Conservation (phyloP, 176 grass and related monocot genomes). For the Oryza nivara region DNA sequence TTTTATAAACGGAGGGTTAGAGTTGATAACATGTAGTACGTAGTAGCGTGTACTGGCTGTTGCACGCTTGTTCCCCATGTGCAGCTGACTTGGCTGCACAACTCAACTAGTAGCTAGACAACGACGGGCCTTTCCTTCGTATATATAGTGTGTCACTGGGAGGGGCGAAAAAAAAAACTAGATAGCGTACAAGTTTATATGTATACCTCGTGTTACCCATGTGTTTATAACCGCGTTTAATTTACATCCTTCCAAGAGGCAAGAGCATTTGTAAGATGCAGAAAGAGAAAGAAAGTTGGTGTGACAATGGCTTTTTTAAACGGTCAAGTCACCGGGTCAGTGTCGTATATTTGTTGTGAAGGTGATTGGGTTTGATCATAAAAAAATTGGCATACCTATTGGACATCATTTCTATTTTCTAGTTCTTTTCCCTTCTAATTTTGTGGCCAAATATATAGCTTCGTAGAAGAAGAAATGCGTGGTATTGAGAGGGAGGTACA, state of each 20-base stretch:
- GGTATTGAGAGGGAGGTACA: too few species aligned
- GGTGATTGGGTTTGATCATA: too few species aligned
- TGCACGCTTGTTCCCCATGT: constrained; percentile 45
- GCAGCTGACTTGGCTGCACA: constrained; percentile 9
- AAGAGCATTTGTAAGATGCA: not conserved
- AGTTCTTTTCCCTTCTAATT: too few species aligned
- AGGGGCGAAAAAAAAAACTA: not conserved
- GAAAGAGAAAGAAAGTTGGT: not conserved
- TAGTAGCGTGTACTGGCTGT: constrained; percentile 23
- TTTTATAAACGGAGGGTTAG: too few species aligned
- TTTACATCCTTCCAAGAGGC: not conserved
- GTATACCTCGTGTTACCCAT: not conserved
- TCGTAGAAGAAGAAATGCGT: too few species aligned
- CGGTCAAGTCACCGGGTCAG: too few species aligned
- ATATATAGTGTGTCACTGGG: not conserved
- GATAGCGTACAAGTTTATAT: not conserved
- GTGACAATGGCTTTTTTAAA: not conserved
- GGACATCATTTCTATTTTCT: too few species aligned
- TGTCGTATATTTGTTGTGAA: not conserved
- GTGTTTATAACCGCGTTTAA: not conserved
- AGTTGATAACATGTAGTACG: not conserved
- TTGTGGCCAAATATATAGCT: too few species aligned
- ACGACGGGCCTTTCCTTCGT: not conserved
- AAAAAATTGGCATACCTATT: too few species aligned
- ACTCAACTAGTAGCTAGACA: not conserved